These are phyloP conservation scores for Luffa acutangula DNA, from an alignment of 306 rosid genomes.

Conservation along the genomic window DNA sequence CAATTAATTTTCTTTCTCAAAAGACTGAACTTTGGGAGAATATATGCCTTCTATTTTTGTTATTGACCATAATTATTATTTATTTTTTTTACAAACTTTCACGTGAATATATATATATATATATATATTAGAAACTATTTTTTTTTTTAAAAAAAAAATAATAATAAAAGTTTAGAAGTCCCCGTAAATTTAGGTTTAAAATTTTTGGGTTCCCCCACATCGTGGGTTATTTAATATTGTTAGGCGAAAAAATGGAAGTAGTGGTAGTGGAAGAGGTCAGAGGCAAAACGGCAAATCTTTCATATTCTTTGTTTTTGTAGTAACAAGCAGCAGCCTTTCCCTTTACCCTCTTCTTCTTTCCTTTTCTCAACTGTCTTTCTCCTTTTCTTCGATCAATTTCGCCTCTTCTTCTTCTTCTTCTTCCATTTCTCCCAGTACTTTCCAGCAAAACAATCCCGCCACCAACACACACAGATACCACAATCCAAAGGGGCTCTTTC, in stretches of 20 bases:
- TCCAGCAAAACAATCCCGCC: neutral
- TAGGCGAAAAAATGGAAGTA: neutral
- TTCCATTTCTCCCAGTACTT: conserved; percentile 11
- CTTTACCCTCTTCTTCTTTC: conserved; percentile 11
- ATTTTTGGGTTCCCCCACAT: neutral
- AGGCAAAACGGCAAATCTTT: conserved; percentile 5
- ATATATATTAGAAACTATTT: neutral
- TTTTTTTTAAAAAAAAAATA: neutral
- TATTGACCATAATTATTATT: neutral
- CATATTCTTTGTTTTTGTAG: conserved; percentile 2
- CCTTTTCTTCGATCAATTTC: conserved; percentile 38
- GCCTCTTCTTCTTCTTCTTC: conserved; percentile 32
- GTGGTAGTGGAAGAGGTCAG: conserved; percentile 6
- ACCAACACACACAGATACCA: neutral
- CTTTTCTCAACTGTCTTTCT: conserved; percentile 60
- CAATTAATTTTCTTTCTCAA: neutral
- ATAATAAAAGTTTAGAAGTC: neutral
- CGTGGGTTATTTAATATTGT: neutral
- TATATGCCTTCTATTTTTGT: neutral
- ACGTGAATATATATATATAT: neutral
- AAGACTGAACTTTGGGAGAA: neutral
- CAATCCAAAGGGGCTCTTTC: neutral
- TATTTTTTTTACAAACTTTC: neutral
- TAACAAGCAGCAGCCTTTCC: conserved; percentile 16
- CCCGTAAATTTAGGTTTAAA: neutral